Evolutionary conservation across 257 asterid genomes (phyloP).

Genomic region (Nicotiana otophora): DNA sequence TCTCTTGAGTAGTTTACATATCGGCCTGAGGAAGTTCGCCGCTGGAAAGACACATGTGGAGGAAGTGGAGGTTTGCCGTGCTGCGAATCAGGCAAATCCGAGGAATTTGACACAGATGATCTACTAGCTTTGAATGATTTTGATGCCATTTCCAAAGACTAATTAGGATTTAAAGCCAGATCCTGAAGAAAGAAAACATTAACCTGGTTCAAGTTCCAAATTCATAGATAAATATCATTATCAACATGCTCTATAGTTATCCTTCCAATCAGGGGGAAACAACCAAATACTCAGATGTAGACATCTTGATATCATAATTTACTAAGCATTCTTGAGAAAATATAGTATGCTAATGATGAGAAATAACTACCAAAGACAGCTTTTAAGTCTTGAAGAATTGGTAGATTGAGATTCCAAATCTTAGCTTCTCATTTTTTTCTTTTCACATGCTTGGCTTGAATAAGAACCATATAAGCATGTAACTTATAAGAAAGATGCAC

Average conservation of each 20-base stretch:
- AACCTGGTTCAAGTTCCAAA: neutral
- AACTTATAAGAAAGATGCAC: neutral
- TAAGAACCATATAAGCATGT: neutral
- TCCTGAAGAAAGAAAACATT: conserved; percentile 26
- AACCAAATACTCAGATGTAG: neutral
- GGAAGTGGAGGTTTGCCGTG: conserved; percentile 54
- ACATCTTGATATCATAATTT: neutral
- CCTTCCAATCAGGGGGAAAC: neutral
- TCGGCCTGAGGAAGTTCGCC: conserved; percentile 60
- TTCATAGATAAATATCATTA: neutral
- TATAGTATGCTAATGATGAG: conserved; percentile 1
- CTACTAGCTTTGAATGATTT: conserved; percentile 50
- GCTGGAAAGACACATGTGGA: conserved; percentile 37
- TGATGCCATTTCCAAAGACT: conserved; percentile 42
- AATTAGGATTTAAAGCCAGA: conserved; percentile 10
- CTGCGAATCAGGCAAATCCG: conserved; percentile 43
- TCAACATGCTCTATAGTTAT: neutral
- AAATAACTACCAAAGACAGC: neutral
- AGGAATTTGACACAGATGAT: conserved; percentile 50
- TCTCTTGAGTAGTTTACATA: conserved; percentile 48
- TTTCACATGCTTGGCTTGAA: neutral
- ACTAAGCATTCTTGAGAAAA: neutral
- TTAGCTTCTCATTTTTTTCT: neutral
- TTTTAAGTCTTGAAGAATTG: neutral
- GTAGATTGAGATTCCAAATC: neutral